Percentiles rank a stretch among this genome's conserved stretches.
Conservation (phyloP, 2,329 filamentous ascomycete genomes). For the Rutstroemia sp. region DNA sequence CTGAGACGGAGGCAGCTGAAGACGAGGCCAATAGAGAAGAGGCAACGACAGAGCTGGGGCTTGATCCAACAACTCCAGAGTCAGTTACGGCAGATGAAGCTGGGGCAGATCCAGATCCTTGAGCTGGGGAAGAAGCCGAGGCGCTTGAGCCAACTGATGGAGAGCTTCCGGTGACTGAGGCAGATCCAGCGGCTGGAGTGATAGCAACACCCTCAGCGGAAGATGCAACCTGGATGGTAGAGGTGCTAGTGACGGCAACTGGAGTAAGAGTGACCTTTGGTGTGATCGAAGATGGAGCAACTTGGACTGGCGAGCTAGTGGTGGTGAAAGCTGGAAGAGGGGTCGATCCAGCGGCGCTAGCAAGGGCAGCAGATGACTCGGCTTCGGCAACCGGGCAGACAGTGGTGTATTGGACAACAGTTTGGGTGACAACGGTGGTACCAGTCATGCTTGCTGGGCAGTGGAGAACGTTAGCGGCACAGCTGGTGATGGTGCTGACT, state of each 20-base stretch:
- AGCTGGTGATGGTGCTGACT: constrained; percentile 13
- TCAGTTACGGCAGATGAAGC: neutral
- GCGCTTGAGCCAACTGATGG: neutral
- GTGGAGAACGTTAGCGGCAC: constrained; percentile 14
- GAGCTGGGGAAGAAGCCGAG: neutral
- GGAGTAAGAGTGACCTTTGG: neutral
- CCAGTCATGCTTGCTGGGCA: constrained; percentile 11
- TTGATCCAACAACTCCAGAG: neutral
- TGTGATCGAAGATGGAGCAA: neutral
- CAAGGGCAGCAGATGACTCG: neutral
- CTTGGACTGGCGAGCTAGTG: neutral
- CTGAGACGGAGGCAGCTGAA: neutral
- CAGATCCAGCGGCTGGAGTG: too few relatives aligned
- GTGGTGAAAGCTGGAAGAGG: neutral
- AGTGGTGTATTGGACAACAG: constrained; percentile 14
- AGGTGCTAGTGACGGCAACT: neutral
- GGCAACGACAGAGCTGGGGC: neutral
- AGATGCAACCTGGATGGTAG: neutral
- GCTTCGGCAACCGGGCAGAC: constrained; percentile 12
- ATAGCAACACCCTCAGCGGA: neutral
- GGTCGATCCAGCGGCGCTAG: neutral
- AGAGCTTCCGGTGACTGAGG: neutral
- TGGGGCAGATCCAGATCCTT: neutral
- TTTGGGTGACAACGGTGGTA: constrained; percentile 13
- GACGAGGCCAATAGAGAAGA: neutral